Base-by-base conservation (phyloP, 345 rosid genomes). In the Melaleuca quinquenervia region DNA sequence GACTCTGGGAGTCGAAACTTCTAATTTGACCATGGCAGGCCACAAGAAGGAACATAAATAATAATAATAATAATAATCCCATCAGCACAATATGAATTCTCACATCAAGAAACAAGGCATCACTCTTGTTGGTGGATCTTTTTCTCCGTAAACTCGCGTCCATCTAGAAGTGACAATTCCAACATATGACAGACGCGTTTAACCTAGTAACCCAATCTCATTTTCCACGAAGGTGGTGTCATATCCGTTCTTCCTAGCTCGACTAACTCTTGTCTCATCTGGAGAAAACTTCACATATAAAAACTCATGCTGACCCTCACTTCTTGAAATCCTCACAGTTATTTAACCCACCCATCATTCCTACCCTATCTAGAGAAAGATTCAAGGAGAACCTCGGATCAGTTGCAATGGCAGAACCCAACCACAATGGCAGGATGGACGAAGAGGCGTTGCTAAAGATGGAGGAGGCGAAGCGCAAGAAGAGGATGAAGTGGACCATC, bases 381-480 rank as follows among this genome's bases (percentile, higher is more conserved):
- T 5, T 70, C 18, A 41, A 21, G 26, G 48, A 70, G 13, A 70
- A 36, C 80, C 48, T 70, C 48, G 3, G 36, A 70, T 70, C 44
- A 20, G 48, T 18, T 36, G 24, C 13, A 8, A 82, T 82, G 84
- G 62, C 84, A 12, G 84, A 51, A 27, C 8, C 56, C 51, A 84
- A 84, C 53, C 86, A 9, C 49, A 26, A 54, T 7, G 84, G 76
- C n/a, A 49, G 84, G 50, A n/a, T 85, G 45, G 84, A 87, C 44
- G 86, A 76, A 24, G 88, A 76, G 78, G 54, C 80, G 13, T n/a
- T 87, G 58, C 84, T 29, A 5, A 8, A 0, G 9, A 51, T 50
- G 85, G n/a, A 84, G 29, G 89, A 87, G 82, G 82, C 55, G 12
- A 70, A 58, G 58, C 86, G 86, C 27, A 87, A 86, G 89, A 89